Evolutionary conservation across 2,329 filamentous ascomycete genomes (phyloP).

Genomic region (Penicillium sp.): DNA sequence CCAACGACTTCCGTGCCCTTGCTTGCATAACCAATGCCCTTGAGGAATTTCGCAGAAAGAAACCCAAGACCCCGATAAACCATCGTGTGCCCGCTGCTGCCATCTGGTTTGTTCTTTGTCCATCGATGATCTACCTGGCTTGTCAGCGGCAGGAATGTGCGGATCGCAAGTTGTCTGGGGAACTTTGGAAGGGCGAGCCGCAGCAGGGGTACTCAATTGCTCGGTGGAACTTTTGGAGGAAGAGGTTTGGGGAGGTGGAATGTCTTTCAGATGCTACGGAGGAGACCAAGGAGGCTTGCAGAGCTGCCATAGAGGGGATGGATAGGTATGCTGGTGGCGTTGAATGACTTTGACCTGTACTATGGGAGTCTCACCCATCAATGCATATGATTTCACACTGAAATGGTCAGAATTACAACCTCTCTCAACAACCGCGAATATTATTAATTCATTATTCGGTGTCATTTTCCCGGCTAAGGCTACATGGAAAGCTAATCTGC

Average conservation of each 20-base stretch:
- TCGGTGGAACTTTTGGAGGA: not conserved
- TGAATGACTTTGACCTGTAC: conserved; percentile 1
- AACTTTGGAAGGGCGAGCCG: conserved; percentile 1
- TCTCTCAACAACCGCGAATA: not conserved
- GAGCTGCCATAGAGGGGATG: not conserved
- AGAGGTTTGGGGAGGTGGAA: conserved; percentile 1
- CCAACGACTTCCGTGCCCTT: not conserved
- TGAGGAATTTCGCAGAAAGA: not conserved
- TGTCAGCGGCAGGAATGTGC: not conserved
- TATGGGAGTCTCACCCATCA: not conserved
- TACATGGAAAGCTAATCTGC: not conserved
- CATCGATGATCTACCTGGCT: not conserved
- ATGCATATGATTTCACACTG: not conserved
- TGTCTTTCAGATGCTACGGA: not conserved
- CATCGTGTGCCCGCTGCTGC: conserved; percentile 2
- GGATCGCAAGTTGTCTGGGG: not conserved
- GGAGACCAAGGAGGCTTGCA: not conserved
- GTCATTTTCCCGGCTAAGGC: not conserved
- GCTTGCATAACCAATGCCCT: not conserved
- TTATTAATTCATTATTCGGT: not conserved
- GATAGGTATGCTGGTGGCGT: not conserved
- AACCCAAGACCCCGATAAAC: not conserved
- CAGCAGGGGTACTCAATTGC: conserved; percentile 1
- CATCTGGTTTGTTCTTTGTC: conserved; percentile 1
- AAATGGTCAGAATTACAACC: not conserved